These are phyloP conservation scores for Phalaenopsis equestris DNA, from an alignment of 106 monocot species.

Conservation along the genomic window DNA sequence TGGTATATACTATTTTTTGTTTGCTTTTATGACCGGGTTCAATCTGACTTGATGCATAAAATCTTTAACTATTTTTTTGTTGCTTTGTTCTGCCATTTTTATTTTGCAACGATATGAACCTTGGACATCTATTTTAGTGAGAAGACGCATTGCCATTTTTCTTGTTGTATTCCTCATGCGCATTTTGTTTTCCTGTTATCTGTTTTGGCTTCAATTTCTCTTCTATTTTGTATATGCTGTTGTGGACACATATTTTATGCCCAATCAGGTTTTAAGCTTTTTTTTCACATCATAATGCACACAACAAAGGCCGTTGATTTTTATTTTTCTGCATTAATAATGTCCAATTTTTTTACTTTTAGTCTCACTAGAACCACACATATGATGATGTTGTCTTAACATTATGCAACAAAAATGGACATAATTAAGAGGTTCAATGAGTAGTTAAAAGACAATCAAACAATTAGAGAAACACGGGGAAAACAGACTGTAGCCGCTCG, in stretches of 20 bases:
- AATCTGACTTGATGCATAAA: neutral
- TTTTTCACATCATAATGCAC: neutral
- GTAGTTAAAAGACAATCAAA: neutral
- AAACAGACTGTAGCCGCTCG: neutral
- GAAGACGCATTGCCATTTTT: neutral
- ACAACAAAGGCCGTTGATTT: neutral
- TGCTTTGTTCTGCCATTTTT: neutral
- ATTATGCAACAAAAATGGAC: too few species aligned
- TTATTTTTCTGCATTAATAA: neutral
- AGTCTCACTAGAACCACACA: neutral
- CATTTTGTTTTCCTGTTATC: neutral
- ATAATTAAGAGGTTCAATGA: neutral
- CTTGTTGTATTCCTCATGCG: neutral
- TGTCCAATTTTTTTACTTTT: neutral
- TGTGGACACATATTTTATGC: neutral
- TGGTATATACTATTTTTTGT: neutral
- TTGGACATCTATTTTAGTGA: neutral
- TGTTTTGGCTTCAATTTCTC: neutral
- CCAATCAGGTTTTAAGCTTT: neutral
- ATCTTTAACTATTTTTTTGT: neutral
- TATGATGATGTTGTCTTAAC: neutral
- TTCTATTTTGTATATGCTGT: neutral
- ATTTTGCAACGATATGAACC: neutral
- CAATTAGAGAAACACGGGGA: neutral
- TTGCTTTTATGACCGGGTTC: neutral